phyloP scores from a whole-genome alignment of 495 filamentous ascomycete genomes.

The Penicillium tannophilum region DNA sequence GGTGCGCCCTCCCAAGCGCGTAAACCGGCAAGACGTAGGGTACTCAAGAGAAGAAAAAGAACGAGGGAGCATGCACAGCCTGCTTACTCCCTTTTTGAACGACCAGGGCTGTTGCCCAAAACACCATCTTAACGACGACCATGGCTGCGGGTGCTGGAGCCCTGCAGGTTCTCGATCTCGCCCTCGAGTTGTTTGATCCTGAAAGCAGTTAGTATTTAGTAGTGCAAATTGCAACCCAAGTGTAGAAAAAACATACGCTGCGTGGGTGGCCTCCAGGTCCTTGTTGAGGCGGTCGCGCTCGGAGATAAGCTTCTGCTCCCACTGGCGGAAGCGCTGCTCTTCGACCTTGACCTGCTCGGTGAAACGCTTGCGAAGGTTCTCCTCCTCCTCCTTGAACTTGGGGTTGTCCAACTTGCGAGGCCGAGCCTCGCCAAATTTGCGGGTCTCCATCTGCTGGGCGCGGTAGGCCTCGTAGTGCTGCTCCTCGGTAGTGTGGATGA shows the following conservation, averaged over 20 bases:
- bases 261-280: conserved; percentile 95
- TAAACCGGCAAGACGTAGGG: conserved; percentile 37
- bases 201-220: conserved; percentile 31
- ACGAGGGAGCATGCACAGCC: conserved; percentile 35
- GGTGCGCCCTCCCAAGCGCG: conserved; percentile 33
- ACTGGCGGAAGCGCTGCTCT: conserved; percentile 96
- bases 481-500: conserved; percentile 99
- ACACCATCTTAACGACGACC: conserved; percentile 77
- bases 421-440: conserved; percentile 97
- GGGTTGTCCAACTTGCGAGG: conserved; percentile 98
- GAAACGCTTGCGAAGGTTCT: conserved; percentile 96
- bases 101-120: conserved; percentile 25
- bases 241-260: conserved; percentile 61
- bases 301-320: conserved; percentile 99
- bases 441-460: conserved; percentile 98
- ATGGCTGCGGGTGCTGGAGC: conserved; percentile 87
- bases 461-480: conserved; percentile 99
- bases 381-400: conserved; percentile 99
- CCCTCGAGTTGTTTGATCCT: conserved; percentile 93
- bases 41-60: conserved; percentile 44
- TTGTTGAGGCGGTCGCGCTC: conserved; percentile 99
- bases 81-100: conserved; percentile 39
- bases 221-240: neutral
- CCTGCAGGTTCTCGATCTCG: conserved; percentile 92
- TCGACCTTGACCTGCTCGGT: conserved; percentile 99